Evolutionary conservation across 192 early-diverging fungal genomes (phyloP).

Genomic region (Powellomyces hirtus): DNA sequence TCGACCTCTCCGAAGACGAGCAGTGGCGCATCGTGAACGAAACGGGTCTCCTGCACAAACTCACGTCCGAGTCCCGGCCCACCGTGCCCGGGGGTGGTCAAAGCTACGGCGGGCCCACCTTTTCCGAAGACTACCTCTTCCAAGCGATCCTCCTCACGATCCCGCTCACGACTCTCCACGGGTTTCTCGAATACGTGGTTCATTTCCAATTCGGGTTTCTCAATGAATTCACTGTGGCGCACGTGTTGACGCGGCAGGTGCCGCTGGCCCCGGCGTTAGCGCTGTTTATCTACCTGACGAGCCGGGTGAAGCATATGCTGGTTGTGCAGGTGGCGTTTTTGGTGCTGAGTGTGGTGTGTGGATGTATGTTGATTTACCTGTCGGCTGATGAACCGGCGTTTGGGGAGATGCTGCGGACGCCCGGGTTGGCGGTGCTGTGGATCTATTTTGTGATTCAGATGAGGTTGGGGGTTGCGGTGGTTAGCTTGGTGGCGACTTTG

Average conservation of each 20-base stretch:
- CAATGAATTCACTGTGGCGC: conserved; percentile 9
- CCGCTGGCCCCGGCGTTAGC: conserved; percentile 19
- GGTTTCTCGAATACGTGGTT: conserved; percentile 31
- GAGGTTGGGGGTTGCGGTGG: conserved; percentile 16
- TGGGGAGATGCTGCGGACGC: conserved; percentile 36
- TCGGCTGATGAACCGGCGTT: conserved; percentile 24
- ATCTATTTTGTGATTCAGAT: conserved; percentile 37
- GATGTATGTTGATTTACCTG: conserved; percentile 14
- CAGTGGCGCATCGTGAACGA: conserved; percentile 39
- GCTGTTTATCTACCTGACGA: conserved; percentile 28
- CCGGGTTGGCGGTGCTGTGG: conserved; percentile 40
- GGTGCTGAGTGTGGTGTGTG: conserved; percentile 16
- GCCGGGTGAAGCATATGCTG: neutral
- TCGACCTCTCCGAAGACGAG: conserved; percentile 34
- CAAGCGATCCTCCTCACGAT: conserved; percentile 28
- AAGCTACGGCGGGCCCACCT: neutral
- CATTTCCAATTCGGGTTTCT: conserved; percentile 34
- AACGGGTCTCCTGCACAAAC: conserved; percentile 37
- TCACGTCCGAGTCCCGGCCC: neutral
- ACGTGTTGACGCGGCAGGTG: conserved; percentile 13
- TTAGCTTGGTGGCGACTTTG: conserved; percentile 6
- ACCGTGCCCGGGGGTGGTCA: neutral
- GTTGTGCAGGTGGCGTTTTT: conserved; percentile 19
- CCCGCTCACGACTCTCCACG: conserved; percentile 29
- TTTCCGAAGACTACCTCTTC: neutral